Percentiles rank a stretch among this genome's conserved stretches.
These are phyloP conservation scores for Quillaja saponaria DNA, from an alignment of 306 rosid genomes.

Conservation along the genomic window DNA sequence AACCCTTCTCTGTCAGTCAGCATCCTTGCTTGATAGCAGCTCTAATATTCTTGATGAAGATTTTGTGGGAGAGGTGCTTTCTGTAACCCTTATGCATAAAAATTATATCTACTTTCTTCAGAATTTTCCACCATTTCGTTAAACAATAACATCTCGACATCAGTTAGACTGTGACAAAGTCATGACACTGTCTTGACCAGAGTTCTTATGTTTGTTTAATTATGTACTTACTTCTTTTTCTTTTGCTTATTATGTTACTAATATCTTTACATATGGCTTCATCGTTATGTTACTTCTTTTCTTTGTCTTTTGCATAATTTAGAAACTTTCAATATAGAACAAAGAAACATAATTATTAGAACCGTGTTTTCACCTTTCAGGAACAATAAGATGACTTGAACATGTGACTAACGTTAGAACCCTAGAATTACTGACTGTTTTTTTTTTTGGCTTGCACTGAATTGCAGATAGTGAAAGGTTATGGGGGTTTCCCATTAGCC, in stretches of 20 bases:
- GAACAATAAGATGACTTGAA: background rate
- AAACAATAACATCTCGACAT: no score
- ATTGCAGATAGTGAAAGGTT: slow-evolving; percentile 36
- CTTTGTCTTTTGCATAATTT: no score
- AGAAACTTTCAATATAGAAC: no score
- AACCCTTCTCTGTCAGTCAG: slow-evolving; percentile 29
- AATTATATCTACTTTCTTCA: background rate
- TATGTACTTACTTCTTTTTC: no score
- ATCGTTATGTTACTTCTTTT: no score
- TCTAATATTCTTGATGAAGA: slow-evolving; percentile 7
- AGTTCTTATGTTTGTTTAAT: no score
- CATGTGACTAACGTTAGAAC: background rate
- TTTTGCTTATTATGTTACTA: no score
- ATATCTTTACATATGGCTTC: no score
- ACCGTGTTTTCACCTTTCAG: no score
- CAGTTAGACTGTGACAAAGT: no score
- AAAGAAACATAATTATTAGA: no score
- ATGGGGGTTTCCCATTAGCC: slow-evolving; percentile 34
- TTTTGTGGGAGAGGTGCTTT: slow-evolving; percentile 16
- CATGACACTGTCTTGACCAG: no score
- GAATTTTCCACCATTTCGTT: background rate
- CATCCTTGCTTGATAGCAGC: slow-evolving; percentile 14
- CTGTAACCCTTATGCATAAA: background rate
- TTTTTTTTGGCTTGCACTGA: background rate
- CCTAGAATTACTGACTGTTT: background rate